These are phyloP conservation scores for Colletotrichum eremochloae DNA, from an alignment of 2,329 filamentous ascomycete genomes.

Conservation along the genomic window DNA sequence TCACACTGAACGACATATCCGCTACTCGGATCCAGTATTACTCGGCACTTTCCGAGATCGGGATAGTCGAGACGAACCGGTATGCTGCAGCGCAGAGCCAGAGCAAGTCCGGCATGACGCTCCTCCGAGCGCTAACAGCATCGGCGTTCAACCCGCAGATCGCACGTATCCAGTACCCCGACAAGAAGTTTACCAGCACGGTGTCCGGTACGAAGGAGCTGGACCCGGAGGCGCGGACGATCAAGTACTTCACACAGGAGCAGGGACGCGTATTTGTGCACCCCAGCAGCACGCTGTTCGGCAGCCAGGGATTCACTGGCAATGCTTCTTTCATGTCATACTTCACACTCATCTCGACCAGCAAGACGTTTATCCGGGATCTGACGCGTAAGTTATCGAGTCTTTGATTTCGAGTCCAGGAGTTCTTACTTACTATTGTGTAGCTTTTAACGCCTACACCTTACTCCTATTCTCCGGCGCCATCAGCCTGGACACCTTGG, in stretches of 20 bases:
- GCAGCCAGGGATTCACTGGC: slow-evolving; percentile 81
- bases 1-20: slow-evolving; percentile 89
- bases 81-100: slow-evolving; percentile 47
- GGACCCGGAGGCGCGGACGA: slow-evolving; percentile 90
- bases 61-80: slow-evolving; percentile 71
- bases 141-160: slow-evolving; percentile 87
- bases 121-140: slow-evolving; percentile 78
- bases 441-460: slow-evolving; percentile 89
- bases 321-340: slow-evolving; percentile 86
- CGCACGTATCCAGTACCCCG: slow-evolving; percentile 90
- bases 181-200: slow-evolving; percentile 93
- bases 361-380: slow-evolving; percentile 92
- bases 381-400: slow-evolving; percentile 78
- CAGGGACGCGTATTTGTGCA: slow-evolving; percentile 93
- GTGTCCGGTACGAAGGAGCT: slow-evolving; percentile 91
- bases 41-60: slow-evolving; percentile 85
- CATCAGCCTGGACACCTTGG: slow-evolving; percentile 88
- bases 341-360: slow-evolving; percentile 91
- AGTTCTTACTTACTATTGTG: slow-evolving; percentile 5
- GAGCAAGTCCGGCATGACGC: slow-evolving; percentile 51
- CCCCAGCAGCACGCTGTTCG: slow-evolving; percentile 88
- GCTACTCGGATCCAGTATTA: slow-evolving; percentile 90
- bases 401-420: background rate
- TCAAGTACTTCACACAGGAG: slow-evolving; percentile 92
- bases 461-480: slow-evolving; percentile 89